A percentile compares a stretch with the other conserved stretches of the same genome.
These are phyloP conservation scores for Pyrenochaeta sp. DNA, from an alignment of 2,329 filamentous ascomycete species.

Conservation along the genomic window DNA sequence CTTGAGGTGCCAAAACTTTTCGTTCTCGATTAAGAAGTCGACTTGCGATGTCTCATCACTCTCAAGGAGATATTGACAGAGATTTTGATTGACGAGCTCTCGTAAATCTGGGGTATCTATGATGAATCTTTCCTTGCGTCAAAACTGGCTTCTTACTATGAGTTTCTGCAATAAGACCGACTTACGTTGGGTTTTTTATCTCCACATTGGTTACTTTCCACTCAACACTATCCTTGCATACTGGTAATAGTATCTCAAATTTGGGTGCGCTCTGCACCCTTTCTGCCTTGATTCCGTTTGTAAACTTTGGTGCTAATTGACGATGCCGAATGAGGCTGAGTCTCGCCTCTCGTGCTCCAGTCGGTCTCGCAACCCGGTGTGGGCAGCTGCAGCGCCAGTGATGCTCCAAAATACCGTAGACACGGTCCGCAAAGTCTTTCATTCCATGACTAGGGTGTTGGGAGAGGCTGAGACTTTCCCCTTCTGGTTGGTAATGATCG, in stretches of 20 bases:
- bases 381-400: constrained; percentile 1
- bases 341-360: neutral
- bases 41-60: neutral
- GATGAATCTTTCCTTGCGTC: neutral
- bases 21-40: neutral
- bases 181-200: neutral
- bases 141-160: neutral
- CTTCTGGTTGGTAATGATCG: neutral
- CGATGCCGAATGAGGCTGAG: neutral
- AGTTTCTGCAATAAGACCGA: neutral
- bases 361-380: neutral
- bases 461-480: neutral
- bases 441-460: constrained; percentile 4
- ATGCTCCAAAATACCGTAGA: neutral
- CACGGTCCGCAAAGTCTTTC: neutral
- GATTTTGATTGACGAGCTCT: neutral
- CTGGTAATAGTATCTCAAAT: neutral
- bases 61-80: neutral
- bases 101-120: neutral
- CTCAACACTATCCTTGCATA: neutral
- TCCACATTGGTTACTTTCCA: constrained; percentile 4
- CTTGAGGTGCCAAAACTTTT: neutral
- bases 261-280: neutral
- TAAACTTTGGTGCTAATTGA: neutral
- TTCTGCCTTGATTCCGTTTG: neutral